Evolutionary conservation across 2,329 filamentous ascomycete genomes (phyloP).

Genomic region (Xylariales sp.): DNA sequence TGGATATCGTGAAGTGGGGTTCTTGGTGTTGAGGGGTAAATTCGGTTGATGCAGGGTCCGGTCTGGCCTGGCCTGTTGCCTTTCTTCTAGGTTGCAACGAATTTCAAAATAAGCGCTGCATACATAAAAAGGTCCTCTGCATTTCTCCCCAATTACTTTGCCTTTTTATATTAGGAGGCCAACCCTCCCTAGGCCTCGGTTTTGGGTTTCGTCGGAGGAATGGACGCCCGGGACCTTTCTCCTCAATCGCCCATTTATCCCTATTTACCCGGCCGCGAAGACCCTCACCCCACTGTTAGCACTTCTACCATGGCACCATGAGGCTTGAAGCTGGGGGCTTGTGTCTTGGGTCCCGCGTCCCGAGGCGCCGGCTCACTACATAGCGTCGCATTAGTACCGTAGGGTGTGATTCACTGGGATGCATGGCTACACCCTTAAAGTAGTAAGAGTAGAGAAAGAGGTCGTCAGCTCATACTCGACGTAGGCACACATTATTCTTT

Average conservation of each 20-base stretch:
- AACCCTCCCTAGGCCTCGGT: neutral
- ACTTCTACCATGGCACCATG: neutral
- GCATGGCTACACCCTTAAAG: neutral
- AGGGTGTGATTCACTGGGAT: no score
- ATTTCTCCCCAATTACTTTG: neutral
- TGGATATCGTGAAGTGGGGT: conserved; percentile 44
- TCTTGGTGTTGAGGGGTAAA: conserved; percentile 44
- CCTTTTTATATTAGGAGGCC: conserved; percentile 21
- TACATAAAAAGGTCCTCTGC: neutral
- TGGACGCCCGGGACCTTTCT: conserved; percentile 17
- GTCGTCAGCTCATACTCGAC: no score
- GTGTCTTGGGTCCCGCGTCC: neutral
- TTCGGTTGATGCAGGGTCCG: neutral
- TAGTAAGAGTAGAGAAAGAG: neutral
- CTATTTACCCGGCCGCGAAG: conserved; percentile 51
- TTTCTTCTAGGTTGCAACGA: conserved; percentile 5
- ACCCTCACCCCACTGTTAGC: conserved; percentile 33
- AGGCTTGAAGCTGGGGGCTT: neutral
- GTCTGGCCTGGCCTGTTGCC: neutral
- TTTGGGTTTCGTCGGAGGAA: neutral
- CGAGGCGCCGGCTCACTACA: conserved; percentile 14
- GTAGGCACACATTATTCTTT: no score
- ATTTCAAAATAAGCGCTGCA: neutral
- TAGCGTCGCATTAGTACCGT: no score
- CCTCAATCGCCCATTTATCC: conserved; percentile 50